A percentile compares a stretch with the other conserved stretches of the same genome.
Evolutionary conservation across 306 rosid species (phyloP).

Genomic region (Abrus pulchellus): DNA sequence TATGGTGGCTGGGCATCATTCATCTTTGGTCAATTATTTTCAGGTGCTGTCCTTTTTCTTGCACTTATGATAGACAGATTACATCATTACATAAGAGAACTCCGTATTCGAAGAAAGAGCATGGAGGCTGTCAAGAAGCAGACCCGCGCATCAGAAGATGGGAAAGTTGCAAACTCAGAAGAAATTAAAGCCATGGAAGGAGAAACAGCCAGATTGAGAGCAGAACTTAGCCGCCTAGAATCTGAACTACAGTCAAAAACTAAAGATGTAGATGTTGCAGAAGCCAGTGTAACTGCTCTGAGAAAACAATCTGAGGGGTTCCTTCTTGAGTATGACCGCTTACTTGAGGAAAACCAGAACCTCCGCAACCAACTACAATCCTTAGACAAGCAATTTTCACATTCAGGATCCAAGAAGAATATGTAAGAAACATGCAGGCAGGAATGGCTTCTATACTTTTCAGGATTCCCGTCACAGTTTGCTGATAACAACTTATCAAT

Average conservation of each 20-base stretch:
- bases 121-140: constrained; percentile 90
- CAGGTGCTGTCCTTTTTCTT: constrained; percentile 83
- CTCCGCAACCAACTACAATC: constrained; percentile 71
- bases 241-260: constrained; percentile 68
- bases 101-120: constrained; percentile 81
- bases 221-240: constrained; percentile 66
- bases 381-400: constrained; percentile 67
- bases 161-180: constrained; percentile 54
- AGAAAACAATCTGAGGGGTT: constrained; percentile 97
- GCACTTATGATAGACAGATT: constrained; percentile 87
- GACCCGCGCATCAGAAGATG: constrained; percentile 67
- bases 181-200: constrained; percentile 71
- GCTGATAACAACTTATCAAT: constrained; percentile 47
- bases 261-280: constrained; percentile 70
- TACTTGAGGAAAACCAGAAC: constrained; percentile 88
- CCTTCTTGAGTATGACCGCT: constrained; percentile 92
- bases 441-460: constrained; percentile 43
- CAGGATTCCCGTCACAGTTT: constrained; percentile 54
- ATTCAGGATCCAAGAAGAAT: constrained; percentile 77
- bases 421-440: constrained; percentile 53
- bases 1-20: constrained; percentile 33
- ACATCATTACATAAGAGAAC: constrained; percentile 91
- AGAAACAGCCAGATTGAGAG: constrained; percentile 56
- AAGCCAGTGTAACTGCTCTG: constrained; percentile 76
- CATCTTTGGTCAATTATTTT: constrained; percentile 49